A percentile compares a stretch with the other conserved stretches of the same genome.
Evolutionary conservation across 176 grass and related monocot species (phyloP).

Genomic region (Calamus simplicifolius): DNA sequence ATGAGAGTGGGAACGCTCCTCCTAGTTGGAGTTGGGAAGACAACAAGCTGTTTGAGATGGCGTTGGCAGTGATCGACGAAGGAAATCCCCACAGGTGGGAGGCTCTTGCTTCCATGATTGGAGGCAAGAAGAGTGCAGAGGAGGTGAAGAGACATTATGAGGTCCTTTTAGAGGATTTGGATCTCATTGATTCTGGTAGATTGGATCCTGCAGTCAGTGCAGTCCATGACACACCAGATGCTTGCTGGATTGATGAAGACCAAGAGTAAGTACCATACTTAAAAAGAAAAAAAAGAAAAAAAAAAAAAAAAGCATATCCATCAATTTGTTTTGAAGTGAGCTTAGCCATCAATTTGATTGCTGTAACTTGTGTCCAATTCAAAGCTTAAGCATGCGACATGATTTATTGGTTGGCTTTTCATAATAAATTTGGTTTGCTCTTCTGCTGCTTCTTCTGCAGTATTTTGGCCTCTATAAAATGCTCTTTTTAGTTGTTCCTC

Average conservation of each 20-base stretch:
- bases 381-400: too few relatives aligned
- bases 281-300: too few relatives aligned
- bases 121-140: conserved; percentile 25
- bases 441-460: too few relatives aligned
- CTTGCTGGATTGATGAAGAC: conserved; percentile 13
- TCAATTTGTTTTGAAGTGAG: too few relatives aligned
- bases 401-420: too few relatives aligned
- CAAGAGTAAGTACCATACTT: conserved; percentile 12
- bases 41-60: conserved; percentile 30
- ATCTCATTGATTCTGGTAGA: conserved; percentile 17
- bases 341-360: too few relatives aligned
- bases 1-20: not conserved
- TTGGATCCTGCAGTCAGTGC: conserved; percentile 12
- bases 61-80: conserved; percentile 25
- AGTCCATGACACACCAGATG: not conserved
- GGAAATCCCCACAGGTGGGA: conserved; percentile 27
- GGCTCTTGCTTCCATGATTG: conserved; percentile 24
- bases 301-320: too few relatives aligned
- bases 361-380: too few relatives aligned
- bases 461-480: too few relatives aligned
- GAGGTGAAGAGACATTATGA: conserved; percentile 31
- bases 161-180: conserved; percentile 22
- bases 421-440: too few relatives aligned
- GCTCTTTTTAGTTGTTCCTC: too few relatives aligned
- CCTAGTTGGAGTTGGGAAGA: conserved; percentile 28